Evolutionary conservation across 2,329 filamentous ascomycete genomes (phyloP).

Genomic region (Pyrenophora teres): DNA sequence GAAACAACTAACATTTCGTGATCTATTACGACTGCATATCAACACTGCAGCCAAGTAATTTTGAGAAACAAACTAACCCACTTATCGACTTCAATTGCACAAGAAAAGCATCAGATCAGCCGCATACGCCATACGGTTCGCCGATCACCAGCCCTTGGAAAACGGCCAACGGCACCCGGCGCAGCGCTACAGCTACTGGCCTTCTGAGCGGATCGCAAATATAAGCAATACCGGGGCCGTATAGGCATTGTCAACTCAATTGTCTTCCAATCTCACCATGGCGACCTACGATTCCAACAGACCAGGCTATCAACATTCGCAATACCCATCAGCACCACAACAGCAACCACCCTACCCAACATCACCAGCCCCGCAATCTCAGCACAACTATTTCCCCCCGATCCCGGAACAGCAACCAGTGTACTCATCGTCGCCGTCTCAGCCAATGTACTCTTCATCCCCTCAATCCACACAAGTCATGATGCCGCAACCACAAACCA

Average conservation of each 20-base stretch:
- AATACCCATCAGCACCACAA: slow-evolving; percentile 7
- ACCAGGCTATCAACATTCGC: slow-evolving; percentile 19
- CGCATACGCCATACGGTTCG: slow-evolving; percentile 19
- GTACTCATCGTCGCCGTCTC: slow-evolving; percentile 9
- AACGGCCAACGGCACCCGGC: neutral
- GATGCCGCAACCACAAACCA: neutral
- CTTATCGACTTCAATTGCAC: neutral
- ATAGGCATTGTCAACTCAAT: neutral
- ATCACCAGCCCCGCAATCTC: slow-evolving; percentile 9
- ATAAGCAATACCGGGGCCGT: slow-evolving; percentile 2
- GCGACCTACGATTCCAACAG: slow-evolving; percentile 30
- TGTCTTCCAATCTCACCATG: slow-evolving; percentile 12
- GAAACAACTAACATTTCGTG: neutral
- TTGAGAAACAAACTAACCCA: neutral
- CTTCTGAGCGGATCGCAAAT: neutral
- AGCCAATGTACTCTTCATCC: neutral
- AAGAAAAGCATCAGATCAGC: slow-evolving; percentile 4
- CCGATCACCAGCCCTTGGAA: slow-evolving; percentile 16
- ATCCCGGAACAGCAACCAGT: slow-evolving; percentile 14
- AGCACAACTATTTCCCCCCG: slow-evolving; percentile 8
- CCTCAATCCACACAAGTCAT: neutral
- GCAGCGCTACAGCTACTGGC: neutral
- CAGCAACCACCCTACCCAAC: slow-evolving; percentile 23
- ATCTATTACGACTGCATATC: neutral
- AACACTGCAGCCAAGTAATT: neutral